phyloP scores from a whole-genome alignment of 2,329 filamentous ascomycete genomes.

The Aquanectria penicillioides region DNA sequence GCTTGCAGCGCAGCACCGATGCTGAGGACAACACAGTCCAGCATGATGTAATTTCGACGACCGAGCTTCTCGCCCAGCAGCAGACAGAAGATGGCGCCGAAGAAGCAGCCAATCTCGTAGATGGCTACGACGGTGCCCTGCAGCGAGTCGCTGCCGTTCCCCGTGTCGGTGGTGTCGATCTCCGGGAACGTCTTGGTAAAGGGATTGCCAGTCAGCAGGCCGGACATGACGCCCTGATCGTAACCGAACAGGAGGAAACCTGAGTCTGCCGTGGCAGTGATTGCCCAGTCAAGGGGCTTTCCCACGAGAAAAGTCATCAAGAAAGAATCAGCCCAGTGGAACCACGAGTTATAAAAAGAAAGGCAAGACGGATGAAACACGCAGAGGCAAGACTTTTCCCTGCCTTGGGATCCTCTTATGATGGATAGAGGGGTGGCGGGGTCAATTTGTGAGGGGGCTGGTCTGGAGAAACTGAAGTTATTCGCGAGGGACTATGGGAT shows the following conservation, averaged over 20 bases:
- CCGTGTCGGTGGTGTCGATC: slow-evolving; percentile 48
- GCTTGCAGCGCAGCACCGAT: slow-evolving; percentile 56
- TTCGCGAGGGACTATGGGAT: slow-evolving; percentile 23
- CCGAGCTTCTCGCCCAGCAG: slow-evolving; percentile 56
- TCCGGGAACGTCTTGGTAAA: slow-evolving; percentile 47
- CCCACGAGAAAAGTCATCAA: slow-evolving; percentile 44
- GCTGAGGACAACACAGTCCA: slow-evolving; percentile 53
- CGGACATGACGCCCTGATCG: slow-evolving; percentile 46
- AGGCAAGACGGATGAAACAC: not conserved
- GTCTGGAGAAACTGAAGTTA: slow-evolving; percentile 19
- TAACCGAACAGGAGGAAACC: slow-evolving; percentile 51
- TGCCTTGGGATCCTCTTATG: no score
- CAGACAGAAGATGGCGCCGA: slow-evolving; percentile 53
- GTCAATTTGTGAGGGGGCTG: no score
- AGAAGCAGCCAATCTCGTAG: slow-evolving; percentile 60
- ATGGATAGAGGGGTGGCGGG: no score
- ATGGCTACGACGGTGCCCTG: slow-evolving; percentile 58
- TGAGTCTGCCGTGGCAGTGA: slow-evolving; percentile 47
- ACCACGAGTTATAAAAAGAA: not conserved
- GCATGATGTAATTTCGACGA: slow-evolving; percentile 50
- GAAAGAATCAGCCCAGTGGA: not conserved
- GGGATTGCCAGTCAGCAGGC: slow-evolving; percentile 46
- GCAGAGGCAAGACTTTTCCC: no score
- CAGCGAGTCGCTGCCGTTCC: slow-evolving; percentile 53
- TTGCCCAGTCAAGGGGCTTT: slow-evolving; percentile 51